Evolutionary conservation across 2,329 filamentous ascomycete species (phyloP).

Genomic region (Blastomyces emzantsi): DNA sequence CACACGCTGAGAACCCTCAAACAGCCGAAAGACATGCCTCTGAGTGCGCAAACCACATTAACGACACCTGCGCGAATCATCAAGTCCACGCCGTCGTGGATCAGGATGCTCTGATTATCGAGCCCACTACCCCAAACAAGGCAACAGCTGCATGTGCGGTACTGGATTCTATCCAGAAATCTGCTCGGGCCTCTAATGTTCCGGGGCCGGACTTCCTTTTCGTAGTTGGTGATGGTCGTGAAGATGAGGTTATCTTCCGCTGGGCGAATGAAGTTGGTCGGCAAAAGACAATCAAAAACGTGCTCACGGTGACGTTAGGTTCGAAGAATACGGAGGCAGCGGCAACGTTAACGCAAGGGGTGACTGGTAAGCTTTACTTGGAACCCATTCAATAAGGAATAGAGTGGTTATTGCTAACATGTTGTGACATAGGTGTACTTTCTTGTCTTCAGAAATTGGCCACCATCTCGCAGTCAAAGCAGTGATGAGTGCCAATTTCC

Average conservation of each 20-base stretch:
- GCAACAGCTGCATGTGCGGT: slow-evolving; percentile 69
- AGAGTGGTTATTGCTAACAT: not conserved
- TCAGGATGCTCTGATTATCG: slow-evolving; percentile 72
- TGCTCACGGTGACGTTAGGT: slow-evolving; percentile 79
- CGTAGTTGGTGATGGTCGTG: slow-evolving; percentile 81
- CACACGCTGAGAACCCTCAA: slow-evolving; percentile 66
- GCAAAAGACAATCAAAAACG: slow-evolving; percentile 52
- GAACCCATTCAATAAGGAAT: not conserved
- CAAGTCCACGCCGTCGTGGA: slow-evolving; percentile 74
- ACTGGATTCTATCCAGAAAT: slow-evolving; percentile 54
- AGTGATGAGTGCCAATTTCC: not conserved
- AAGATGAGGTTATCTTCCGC: slow-evolving; percentile 87
- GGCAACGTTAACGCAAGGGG: slow-evolving; percentile 78
- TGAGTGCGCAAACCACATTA: slow-evolving; percentile 90
- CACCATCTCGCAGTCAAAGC: slow-evolving; percentile 18
- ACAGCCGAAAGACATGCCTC: slow-evolving; percentile 69
- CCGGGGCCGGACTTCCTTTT: slow-evolving; percentile 69
- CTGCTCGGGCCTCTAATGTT: slow-evolving; percentile 13
- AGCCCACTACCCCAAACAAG: slow-evolving; percentile 81
- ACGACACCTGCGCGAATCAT: slow-evolving; percentile 79
- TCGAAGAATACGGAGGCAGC: slow-evolving; percentile 80
- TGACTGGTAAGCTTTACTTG: slow-evolving; percentile 59
- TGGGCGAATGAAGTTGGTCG: slow-evolving; percentile 76
- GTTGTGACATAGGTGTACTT: slow-evolving; percentile 37
- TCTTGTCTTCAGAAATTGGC: slow-evolving; percentile 47